Evolutionary conservation across 1,139 yeast genomes (phyloP).

Genomic region (Debaryomyces sp.): DNA sequence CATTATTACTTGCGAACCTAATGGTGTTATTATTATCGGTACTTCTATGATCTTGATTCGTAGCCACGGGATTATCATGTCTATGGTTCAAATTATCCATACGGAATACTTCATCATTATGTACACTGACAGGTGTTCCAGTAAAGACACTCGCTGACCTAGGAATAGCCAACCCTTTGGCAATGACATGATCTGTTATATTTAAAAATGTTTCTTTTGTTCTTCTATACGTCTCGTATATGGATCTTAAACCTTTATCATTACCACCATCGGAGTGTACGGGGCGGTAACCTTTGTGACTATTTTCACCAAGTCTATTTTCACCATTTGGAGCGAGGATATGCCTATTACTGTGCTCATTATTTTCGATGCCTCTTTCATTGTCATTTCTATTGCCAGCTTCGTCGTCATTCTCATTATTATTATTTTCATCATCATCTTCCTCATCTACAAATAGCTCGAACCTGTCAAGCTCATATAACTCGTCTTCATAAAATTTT

Average conservation of each 20-base stretch:
- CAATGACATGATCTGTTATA: constrained; percentile 57
- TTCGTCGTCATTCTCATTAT: constrained; percentile 11
- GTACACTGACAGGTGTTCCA: background rate
- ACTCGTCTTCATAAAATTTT: constrained; percentile 72
- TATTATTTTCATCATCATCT: constrained; percentile 18
- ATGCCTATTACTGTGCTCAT: background rate
- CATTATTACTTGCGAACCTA: background rate
- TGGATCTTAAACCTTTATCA: background rate
- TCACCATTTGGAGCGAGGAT: background rate
- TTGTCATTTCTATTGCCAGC: constrained; percentile 4
- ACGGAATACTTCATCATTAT: background rate
- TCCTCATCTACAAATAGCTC: constrained; percentile 45
- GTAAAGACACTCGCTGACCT: constrained; percentile 50
- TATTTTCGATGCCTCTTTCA: background rate
- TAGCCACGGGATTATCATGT: background rate
- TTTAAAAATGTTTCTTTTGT: constrained; percentile 42
- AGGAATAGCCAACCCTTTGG: constrained; percentile 62
- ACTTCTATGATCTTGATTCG: background rate
- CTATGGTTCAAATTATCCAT: background rate
- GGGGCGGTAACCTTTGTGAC: background rate
- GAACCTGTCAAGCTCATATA: constrained; percentile 45
- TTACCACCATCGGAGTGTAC: background rate
- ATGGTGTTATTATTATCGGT: background rate
- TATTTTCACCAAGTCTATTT: too few species aligned
- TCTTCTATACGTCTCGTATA: constrained; percentile 20